These are phyloP conservation scores for Lentinula edodes DNA, from an alignment of 768 basidiomycete species.

Conservation along the genomic window DNA sequence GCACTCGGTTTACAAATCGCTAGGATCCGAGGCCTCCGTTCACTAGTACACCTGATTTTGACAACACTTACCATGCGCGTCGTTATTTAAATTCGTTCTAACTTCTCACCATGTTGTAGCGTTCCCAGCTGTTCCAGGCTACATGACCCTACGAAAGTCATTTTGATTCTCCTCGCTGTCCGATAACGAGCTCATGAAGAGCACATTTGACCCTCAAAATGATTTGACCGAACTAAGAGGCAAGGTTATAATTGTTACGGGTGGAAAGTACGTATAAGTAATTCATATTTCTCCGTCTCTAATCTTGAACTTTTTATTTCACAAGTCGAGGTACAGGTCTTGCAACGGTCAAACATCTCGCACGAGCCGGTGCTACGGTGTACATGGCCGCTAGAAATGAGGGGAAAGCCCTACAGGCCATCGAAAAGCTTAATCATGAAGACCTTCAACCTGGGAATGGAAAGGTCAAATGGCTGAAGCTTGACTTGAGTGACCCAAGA, in stretches of 20 bases:
- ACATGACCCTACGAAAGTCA: background rate
- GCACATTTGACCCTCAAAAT: background rate
- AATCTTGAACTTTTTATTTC: background rate
- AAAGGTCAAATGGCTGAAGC: slow-evolving; percentile 40
- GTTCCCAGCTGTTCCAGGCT: background rate
- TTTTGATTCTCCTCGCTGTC: background rate
- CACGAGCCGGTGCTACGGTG: slow-evolving; percentile 49
- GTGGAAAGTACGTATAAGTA: slow-evolving; percentile 3
- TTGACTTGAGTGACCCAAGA: slow-evolving; percentile 47
- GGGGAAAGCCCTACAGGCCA: slow-evolving; percentile 38
- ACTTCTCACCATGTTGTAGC: background rate
- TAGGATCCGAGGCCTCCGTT: too few species aligned
- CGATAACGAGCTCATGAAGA: background rate
- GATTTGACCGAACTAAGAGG: slow-evolving; percentile 1
- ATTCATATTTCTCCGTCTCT: background rate
- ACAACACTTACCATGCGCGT: background rate
- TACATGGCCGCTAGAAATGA: slow-evolving; percentile 52
- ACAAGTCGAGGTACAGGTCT: slow-evolving; percentile 41
- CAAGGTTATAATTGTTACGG: slow-evolving; percentile 3
- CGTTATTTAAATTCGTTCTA: background rate
- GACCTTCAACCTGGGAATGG: slow-evolving; percentile 41
- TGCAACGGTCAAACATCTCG: slow-evolving; percentile 46
- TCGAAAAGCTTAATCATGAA: slow-evolving; percentile 37
- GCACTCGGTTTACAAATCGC: too few species aligned
- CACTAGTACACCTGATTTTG: too few species aligned